Evolutionary conservation across 805 yeast genomes (phyloP).

Genomic region (Candida namnaoensis): DNA sequence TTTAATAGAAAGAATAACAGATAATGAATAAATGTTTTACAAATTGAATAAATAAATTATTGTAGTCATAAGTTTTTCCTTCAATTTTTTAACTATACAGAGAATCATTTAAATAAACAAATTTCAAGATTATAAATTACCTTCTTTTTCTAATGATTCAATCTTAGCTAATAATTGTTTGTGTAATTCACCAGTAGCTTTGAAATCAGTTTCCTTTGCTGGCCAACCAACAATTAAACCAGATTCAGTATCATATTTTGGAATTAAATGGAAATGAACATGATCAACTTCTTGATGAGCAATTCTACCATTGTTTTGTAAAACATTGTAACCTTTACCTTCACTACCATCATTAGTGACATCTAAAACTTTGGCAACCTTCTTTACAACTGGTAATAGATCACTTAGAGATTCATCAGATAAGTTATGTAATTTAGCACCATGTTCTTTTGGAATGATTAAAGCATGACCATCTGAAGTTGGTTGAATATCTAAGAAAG

Average conservation of each 20-base stretch:
- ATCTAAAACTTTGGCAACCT: constrained; percentile 64
- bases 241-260: constrained; percentile 63
- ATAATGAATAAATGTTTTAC: no score
- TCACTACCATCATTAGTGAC: constrained; percentile 54
- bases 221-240: constrained; percentile 96
- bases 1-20: constrained; percentile 13
- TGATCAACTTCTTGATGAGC: constrained; percentile 96
- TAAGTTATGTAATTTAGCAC: constrained; percentile 83
- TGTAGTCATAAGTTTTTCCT: no score
- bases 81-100: no score
- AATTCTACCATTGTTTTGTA: constrained; percentile 90
- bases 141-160: constrained; percentile 8
- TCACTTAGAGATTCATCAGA: constrained; percentile 90
- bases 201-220: constrained; percentile 71
- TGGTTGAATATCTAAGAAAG: constrained; percentile 92
- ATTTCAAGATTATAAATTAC: neutral
- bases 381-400: constrained; percentile 81
- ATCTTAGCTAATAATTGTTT: constrained; percentile 43
- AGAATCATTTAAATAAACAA: no score
- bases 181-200: constrained; percentile 58
- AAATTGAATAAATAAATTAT: no score
- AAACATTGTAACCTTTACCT: constrained; percentile 74
- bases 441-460: constrained; percentile 89
- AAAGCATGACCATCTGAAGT: constrained; percentile 83
- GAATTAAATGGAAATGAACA: constrained; percentile 95